These are phyloP conservation scores for Anethum foeniculum DNA, from an alignment of 140 eudicot species.

Conservation along the genomic window DNA sequence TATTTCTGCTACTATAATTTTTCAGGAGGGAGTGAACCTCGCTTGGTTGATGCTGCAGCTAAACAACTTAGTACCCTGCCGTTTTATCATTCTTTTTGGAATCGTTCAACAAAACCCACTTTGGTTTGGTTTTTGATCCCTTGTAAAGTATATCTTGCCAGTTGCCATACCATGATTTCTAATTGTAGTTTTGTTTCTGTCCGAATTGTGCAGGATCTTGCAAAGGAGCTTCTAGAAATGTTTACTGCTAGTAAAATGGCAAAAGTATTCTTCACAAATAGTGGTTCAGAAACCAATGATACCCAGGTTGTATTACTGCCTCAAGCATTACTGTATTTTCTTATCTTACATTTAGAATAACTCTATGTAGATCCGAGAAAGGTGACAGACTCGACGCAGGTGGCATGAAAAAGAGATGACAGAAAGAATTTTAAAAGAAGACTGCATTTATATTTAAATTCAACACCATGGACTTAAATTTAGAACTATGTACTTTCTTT, in stretches of 20 bases:
- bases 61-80: slow-evolving; percentile 79
- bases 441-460: neutral
- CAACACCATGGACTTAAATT: neutral
- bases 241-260: slow-evolving; percentile 73
- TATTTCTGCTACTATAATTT: slow-evolving; percentile 10
- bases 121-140: slow-evolving; percentile 37
- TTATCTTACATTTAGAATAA: neutral
- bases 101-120: slow-evolving; percentile 82
- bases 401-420: neutral
- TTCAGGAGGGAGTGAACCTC: slow-evolving; percentile 87
- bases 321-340: neutral
- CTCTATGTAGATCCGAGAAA: neutral
- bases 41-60: slow-evolving; percentile 75
- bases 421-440: neutral
- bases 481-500: neutral
- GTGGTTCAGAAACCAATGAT: slow-evolving; percentile 98
- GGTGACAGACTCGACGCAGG: neutral
- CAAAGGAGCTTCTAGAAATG: slow-evolving; percentile 61
- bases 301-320: slow-evolving; percentile 50
- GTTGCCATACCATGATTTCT: neutral
- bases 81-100: slow-evolving; percentile 94
- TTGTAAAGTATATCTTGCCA: neutral
- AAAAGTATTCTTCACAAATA: slow-evolving; percentile 79
- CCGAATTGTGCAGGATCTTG: slow-evolving; percentile 58
- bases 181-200: neutral